phyloP scores from a whole-genome alignment of 73 alveolate genomes.

The Tetrahymena borealis region DNA sequence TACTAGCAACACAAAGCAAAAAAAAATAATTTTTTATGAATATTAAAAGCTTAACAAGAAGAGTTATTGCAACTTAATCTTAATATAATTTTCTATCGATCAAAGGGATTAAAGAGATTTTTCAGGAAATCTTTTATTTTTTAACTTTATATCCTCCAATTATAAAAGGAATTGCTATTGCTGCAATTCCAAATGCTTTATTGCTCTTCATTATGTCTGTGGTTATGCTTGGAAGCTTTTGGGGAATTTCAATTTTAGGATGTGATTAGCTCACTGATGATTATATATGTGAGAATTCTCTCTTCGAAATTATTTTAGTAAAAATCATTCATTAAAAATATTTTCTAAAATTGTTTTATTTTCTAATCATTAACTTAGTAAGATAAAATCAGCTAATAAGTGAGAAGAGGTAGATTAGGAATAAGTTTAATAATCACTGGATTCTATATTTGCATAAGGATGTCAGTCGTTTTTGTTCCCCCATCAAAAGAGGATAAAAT shows the following conservation, averaged over 20 bases:
- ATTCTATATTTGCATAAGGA: constrained; percentile 51
- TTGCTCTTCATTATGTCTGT: constrained; percentile 13
- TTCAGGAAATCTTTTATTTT: not conserved
- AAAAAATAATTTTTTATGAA: constrained; percentile 58
- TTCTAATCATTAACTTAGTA: constrained; percentile 20
- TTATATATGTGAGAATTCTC: constrained; percentile 40
- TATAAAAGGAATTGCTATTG: not conserved
- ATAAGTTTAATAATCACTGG: constrained; percentile 61
- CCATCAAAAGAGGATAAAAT: constrained; percentile 38
- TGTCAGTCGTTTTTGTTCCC: constrained; percentile 63
- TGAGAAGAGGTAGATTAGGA: constrained; percentile 74
- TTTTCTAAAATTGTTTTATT: constrained; percentile 1
- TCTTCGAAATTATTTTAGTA: constrained; percentile 42
- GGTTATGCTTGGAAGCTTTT: constrained; percentile 55
- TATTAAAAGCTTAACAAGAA: constrained; percentile 53
- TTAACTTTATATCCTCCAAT: not conserved
- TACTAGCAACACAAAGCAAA: constrained; percentile 42
- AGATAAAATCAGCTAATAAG: constrained; percentile 41
- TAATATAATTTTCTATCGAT: constrained; percentile 53
- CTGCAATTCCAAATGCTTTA: not conserved
- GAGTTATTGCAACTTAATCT: constrained; percentile 52
- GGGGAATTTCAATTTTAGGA: constrained; percentile 24
- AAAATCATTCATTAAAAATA: constrained; percentile 42
- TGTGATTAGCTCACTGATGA: not conserved
- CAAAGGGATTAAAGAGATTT: constrained; percentile 43